phyloP scores from a whole-genome alignment of 805 yeast species.

The Zygosaccharomyces kombuchaensis region DNA sequence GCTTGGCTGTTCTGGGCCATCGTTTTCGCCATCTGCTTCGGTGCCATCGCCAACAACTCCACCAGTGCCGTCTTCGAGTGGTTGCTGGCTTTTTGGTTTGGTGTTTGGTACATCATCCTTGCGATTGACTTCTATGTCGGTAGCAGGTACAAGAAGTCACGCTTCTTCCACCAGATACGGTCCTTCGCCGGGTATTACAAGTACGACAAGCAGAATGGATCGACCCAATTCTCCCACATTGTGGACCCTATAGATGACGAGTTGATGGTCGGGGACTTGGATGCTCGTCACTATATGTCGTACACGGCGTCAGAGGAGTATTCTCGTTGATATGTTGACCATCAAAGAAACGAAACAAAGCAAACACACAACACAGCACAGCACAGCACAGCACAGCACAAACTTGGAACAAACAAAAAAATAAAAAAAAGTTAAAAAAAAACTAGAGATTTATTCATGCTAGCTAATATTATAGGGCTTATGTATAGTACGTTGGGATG shows the following conservation, averaged over 20 bases:
- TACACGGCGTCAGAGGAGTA: conserved; percentile 5
- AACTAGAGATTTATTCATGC: neutral
- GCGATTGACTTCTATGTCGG: conserved; percentile 69
- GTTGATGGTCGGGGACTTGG: conserved; percentile 7
- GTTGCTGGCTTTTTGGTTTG: conserved; percentile 83
- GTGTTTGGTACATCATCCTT: conserved; percentile 58
- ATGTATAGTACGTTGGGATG: conserved; percentile 1
- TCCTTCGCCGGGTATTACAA: conserved; percentile 29
- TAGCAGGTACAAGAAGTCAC: conserved; percentile 36
- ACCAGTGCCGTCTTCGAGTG: conserved; percentile 74
- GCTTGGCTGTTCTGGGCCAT: conserved; percentile 66
- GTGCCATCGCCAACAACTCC: conserved; percentile 41
- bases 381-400: neutral
- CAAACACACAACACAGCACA: neutral
- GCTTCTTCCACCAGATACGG: conserved; percentile 30
- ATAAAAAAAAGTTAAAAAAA: neutral
- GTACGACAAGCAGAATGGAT: conserved; percentile 20
- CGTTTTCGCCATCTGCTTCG: conserved; percentile 66
- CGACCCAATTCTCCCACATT: conserved; percentile 8
- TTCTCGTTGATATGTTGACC: conserved; percentile 2
- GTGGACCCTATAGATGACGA: conserved; percentile 7
- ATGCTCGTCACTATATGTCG: conserved; percentile 4
- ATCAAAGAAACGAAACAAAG: neutral
- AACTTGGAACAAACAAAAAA: neutral
- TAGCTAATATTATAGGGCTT: conserved; percentile 1